These are phyloP conservation scores for Hypoxylon fragiforme DNA, from an alignment of 495 filamentous ascomycete genomes.

Conservation along the genomic window DNA sequence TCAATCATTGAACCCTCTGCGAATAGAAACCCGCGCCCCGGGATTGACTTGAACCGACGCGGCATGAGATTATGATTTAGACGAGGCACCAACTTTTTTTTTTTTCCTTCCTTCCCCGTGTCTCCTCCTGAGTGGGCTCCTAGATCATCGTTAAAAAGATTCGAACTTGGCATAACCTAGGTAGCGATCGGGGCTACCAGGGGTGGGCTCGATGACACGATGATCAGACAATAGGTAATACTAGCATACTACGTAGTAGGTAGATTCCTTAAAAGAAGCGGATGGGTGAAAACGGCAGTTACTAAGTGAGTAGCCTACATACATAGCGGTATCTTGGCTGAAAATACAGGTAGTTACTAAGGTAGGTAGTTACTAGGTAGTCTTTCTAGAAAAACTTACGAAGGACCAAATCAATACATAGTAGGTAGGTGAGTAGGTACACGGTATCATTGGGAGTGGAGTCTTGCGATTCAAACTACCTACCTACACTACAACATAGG, in stretches of 20 bases:
- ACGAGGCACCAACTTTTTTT: neutral
- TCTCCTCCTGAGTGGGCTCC: neutral
- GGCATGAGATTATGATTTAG: conserved; percentile 4
- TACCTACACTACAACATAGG: too few relatives aligned
- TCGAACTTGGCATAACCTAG: neutral
- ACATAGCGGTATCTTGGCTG: neutral
- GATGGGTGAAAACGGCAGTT: neutral
- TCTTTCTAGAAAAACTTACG: conserved; percentile 21
- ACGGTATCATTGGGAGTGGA: too few relatives aligned
- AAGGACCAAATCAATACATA: too few relatives aligned
- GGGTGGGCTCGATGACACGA: neutral
- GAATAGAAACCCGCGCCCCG: conserved; percentile 11
- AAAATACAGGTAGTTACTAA: too few relatives aligned
- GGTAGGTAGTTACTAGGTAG: neutral
- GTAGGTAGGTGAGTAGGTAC: too few relatives aligned
- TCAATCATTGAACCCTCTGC: too few relatives aligned
- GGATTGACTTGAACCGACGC: conserved; percentile 2
- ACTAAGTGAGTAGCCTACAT: too few relatives aligned
- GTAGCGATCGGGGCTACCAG: too few relatives aligned
- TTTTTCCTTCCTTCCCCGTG: neutral
- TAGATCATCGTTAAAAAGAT: conserved; percentile 8
- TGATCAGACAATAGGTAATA: conserved; percentile 1
- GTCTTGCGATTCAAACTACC: too few relatives aligned
- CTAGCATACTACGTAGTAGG: too few relatives aligned
- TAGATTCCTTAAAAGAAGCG: neutral